Evolutionary conservation across 2,329 filamentous ascomycete genomes (phyloP).

Genomic region (Trichoderma sp.): DNA sequence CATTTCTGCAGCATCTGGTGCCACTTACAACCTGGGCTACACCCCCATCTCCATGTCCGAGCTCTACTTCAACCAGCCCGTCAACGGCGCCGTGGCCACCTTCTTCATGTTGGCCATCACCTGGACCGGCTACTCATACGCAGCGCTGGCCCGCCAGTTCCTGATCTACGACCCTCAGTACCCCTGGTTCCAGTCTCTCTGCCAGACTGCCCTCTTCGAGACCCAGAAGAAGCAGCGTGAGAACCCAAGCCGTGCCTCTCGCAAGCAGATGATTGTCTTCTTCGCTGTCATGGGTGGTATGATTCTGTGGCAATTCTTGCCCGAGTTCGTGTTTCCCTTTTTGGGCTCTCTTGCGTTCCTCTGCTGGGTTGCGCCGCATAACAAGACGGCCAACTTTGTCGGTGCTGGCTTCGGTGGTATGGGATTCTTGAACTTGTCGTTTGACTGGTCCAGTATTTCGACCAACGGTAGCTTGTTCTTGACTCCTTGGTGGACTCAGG

Average conservation of each 20-base stretch:
- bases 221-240: slow-evolving; percentile 55
- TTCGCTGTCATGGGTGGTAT: slow-evolving; percentile 54
- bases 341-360: slow-evolving; percentile 61
- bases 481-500: slow-evolving; percentile 61
- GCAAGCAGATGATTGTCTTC: slow-evolving; percentile 58
- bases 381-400: slow-evolving; percentile 59
- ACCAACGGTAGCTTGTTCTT: slow-evolving; percentile 53
- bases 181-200: slow-evolving; percentile 46
- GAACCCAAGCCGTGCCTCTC: slow-evolving; percentile 49
- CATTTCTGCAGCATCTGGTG: slow-evolving; percentile 54
- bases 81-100: slow-evolving; percentile 55
- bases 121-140: slow-evolving; percentile 60
- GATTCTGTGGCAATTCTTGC: slow-evolving; percentile 62
- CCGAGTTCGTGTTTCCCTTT: slow-evolving; percentile 62
- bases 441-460: slow-evolving; percentile 64
- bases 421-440: slow-evolving; percentile 59
- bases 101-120: slow-evolving; percentile 62
- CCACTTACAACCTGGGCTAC: slow-evolving; percentile 53
- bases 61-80: slow-evolving; percentile 55
- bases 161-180: slow-evolving; percentile 57
- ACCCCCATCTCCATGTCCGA: slow-evolving; percentile 55
- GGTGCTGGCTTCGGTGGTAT: slow-evolving; percentile 63
- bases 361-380: slow-evolving; percentile 63
- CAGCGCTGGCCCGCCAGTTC: slow-evolving; percentile 58
- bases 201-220: slow-evolving; percentile 60